Percentiles rank a stretch among this genome's conserved stretches.
Evolutionary conservation across 352 stramenopile genomes (phyloP).

Genomic region (Pythium scleroteichum): DNA sequence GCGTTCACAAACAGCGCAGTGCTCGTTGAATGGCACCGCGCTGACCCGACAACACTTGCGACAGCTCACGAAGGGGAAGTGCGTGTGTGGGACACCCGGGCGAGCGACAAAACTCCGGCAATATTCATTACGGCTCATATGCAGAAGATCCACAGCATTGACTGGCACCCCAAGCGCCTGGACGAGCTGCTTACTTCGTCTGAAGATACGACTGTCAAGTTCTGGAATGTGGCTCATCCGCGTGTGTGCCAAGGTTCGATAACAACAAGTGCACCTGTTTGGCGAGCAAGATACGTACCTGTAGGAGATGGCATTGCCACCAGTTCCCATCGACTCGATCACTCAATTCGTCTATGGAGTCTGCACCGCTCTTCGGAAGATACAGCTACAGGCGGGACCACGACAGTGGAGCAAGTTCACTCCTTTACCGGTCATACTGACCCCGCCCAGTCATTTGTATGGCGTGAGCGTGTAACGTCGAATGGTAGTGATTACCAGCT

Average conservation of each 20-base stretch:
- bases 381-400: slow-evolving; percentile 1
- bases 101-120: slow-evolving; percentile 48
- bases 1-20: slow-evolving; percentile 68
- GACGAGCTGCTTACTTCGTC: slow-evolving; percentile 86
- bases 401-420: slow-evolving; percentile 50
- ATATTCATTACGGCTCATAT: slow-evolving; percentile 77
- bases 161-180: slow-evolving; percentile 78
- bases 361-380: slow-evolving; percentile 34
- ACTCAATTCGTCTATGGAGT: slow-evolving; percentile 64
- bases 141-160: slow-evolving; percentile 82
- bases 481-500: slow-evolving; percentile 58
- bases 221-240: slow-evolving; percentile 76
- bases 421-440: slow-evolving; percentile 66
- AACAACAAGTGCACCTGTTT: slow-evolving; percentile 62
- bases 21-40: slow-evolving; percentile 78
- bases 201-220: slow-evolving; percentile 84
- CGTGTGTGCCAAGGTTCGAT: slow-evolving; percentile 63
- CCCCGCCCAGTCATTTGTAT: slow-evolving; percentile 66
- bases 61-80: slow-evolving; percentile 82
- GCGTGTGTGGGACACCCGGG: slow-evolving; percentile 73
- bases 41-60: slow-evolving; percentile 65
- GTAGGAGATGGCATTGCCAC: slow-evolving; percentile 85
- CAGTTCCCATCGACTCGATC: slow-evolving; percentile 65
- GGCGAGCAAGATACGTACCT: slow-evolving; percentile 72
- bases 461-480: slow-evolving; percentile 39